These are phyloP conservation scores for Verruconis gallopava DNA, from an alignment of 2,329 filamentous ascomycete species.

Conservation along the genomic window DNA sequence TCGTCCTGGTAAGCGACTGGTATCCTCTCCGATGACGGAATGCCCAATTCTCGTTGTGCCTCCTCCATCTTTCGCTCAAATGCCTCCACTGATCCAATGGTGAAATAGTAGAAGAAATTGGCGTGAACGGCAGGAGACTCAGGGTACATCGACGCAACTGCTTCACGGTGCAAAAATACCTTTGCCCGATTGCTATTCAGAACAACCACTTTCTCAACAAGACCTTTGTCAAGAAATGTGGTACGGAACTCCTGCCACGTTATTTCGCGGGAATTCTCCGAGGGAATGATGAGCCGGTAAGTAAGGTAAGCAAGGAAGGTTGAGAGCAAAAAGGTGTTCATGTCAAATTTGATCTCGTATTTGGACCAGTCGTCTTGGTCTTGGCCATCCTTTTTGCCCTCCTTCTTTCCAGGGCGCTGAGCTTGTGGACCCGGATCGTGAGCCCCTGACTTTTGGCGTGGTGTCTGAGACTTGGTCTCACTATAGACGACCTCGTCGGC, in stretches of 20 bases:
- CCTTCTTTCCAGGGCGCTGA: conserved; percentile 19
- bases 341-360: conserved; percentile 40
- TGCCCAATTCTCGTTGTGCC: conserved; percentile 75
- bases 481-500: conserved; percentile 27
- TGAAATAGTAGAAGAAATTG: conserved; percentile 80
- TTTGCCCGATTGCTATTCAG: conserved; percentile 66
- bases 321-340: conserved; percentile 42
- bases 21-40: conserved; percentile 78
- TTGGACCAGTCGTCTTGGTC: conserved; percentile 16
- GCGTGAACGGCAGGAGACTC: conserved; percentile 57
- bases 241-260: conserved; percentile 95
- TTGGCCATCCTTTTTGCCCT: conserved; percentile 27
- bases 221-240: conserved; percentile 88
- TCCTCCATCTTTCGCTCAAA: conserved; percentile 84
- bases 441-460: conserved; percentile 29
- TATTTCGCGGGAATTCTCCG: conserved; percentile 62
- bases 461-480: conserved; percentile 19
- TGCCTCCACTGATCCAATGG: conserved; percentile 83
- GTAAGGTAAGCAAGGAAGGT: conserved; percentile 49
- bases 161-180: conserved; percentile 67
- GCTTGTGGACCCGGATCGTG: conserved; percentile 30
- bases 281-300: conserved; percentile 52
- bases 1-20: conserved; percentile 79
- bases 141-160: conserved; percentile 57
- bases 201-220: conserved; percentile 83